Evolutionary conservation across 257 asterid species (phyloP).

Genomic region (Lycium barbarum): DNA sequence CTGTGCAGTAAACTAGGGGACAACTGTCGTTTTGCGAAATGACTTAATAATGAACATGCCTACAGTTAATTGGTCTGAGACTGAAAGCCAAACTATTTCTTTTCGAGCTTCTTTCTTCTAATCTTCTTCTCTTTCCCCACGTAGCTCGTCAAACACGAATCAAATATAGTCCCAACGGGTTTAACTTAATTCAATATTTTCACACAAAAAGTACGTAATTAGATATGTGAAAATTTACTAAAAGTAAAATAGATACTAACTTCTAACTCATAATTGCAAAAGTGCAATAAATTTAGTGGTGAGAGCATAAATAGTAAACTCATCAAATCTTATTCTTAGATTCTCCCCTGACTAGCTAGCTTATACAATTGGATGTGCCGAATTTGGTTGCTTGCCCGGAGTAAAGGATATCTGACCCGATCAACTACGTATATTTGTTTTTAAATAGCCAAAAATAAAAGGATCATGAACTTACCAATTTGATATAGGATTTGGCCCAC

Average conservation of each 20-base stretch:
- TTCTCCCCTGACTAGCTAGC: background rate
- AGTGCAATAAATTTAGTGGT: background rate
- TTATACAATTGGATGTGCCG: background rate
- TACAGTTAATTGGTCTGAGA: background rate
- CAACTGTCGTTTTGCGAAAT: background rate
- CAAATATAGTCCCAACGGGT: background rate
- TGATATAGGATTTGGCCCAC: slow-evolving; percentile 80
- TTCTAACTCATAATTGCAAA: background rate
- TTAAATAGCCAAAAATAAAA: too few species aligned
- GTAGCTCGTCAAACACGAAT: background rate
- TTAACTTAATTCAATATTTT: background rate
- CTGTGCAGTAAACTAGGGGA: background rate
- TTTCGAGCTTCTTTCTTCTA: background rate
- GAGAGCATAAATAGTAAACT: background rate
- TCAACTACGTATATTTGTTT: background rate
- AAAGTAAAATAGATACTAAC: background rate
- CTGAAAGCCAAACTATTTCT: background rate
- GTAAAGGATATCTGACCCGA: background rate
- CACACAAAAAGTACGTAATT: background rate
- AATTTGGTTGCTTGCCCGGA: background rate
- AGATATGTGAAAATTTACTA: too few species aligned
- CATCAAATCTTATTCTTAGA: background rate
- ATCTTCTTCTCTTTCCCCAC: background rate
- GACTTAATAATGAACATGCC: background rate
- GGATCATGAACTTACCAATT: slow-evolving; percentile 31